Evolutionary conservation across 345 rosid genomes (phyloP).

Genomic region (Xanthoceras sorbifolium): DNA sequence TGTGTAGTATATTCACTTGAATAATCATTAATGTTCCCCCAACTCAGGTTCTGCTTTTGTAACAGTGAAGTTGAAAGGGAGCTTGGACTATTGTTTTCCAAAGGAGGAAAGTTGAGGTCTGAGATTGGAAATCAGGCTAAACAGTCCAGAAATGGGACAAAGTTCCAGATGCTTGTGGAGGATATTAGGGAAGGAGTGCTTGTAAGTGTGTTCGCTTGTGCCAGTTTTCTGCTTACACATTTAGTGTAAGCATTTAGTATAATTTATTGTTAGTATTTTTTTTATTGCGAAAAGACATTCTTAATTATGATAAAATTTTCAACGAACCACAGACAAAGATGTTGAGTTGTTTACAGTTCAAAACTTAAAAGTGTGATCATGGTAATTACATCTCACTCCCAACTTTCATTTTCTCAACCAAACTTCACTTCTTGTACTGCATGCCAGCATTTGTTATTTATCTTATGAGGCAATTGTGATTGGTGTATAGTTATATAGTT

Average conservation of each 20-base stretch:
- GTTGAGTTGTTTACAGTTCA: not conserved
- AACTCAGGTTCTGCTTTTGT: slow-evolving; percentile 19
- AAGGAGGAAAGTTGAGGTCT: slow-evolving; percentile 57
- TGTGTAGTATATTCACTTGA: slow-evolving; percentile 4
- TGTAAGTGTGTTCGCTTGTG: slow-evolving; percentile 42
- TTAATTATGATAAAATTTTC: not conserved
- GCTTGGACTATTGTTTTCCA: slow-evolving; percentile 80
- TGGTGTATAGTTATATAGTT: not conserved
- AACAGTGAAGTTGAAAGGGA: slow-evolving; percentile 91
- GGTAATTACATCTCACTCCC: not conserved
- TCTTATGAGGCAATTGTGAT: not conserved
- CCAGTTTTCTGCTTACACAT: not conserved
- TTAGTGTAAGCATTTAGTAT: not conserved
- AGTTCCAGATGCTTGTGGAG: slow-evolving; percentile 95
- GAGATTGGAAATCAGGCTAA: slow-evolving; percentile 52
- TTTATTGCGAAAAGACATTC: not conserved
- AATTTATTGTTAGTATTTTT: not conserved
- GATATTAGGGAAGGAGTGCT: slow-evolving; percentile 89
- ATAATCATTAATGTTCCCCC: slow-evolving; percentile 17
- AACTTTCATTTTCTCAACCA: not conserved
- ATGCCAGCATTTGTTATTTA: not conserved
- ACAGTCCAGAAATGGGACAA: slow-evolving; percentile 58
- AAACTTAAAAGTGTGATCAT: not conserved
- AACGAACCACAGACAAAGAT: not conserved
- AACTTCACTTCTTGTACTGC: not conserved